These are phyloP conservation scores for Plasmodium knowlesi DNA, from an alignment of 169 alveolate species.

Conservation along the genomic window DNA sequence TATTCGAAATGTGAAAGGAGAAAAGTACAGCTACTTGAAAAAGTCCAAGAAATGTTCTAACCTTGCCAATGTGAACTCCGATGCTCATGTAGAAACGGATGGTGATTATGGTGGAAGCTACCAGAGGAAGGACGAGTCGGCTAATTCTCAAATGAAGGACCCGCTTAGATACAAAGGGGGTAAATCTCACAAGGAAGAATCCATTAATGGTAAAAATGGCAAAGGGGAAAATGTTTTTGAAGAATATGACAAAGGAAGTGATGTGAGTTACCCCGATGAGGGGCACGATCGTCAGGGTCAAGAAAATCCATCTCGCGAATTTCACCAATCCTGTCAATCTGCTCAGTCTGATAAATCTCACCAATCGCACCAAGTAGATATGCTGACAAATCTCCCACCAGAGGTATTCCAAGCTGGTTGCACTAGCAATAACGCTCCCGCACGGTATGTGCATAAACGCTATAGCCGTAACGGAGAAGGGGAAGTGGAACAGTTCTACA, in stretches of 20 bases:
- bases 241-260: neutral
- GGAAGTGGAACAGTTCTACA: neutral
- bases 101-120: neutral
- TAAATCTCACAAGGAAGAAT: neutral
- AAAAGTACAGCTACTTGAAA: conserved; percentile 10
- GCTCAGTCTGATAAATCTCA: too few relatives aligned
- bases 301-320: neutral
- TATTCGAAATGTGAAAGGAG: neutral
- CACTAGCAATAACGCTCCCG: neutral
- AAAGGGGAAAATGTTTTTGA: neutral
- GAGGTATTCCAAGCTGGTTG: neutral
- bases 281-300: neutral
- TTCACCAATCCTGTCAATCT: neutral
- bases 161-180: neutral
- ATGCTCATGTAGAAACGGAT: neutral
- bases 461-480: neutral
- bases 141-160: conserved; percentile 7
- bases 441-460: neutral
- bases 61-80: neutral
- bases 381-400: neutral
- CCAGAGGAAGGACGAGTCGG: neutral
- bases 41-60: neutral
- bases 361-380: neutral
- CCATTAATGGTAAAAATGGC: neutral
- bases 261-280: neutral